Evolutionary conservation across 2,329 filamentous ascomycete species (phyloP), one percentile per base, ranked within the genome.

Genomic region (Neofusicoccum laricinum): DNA sequence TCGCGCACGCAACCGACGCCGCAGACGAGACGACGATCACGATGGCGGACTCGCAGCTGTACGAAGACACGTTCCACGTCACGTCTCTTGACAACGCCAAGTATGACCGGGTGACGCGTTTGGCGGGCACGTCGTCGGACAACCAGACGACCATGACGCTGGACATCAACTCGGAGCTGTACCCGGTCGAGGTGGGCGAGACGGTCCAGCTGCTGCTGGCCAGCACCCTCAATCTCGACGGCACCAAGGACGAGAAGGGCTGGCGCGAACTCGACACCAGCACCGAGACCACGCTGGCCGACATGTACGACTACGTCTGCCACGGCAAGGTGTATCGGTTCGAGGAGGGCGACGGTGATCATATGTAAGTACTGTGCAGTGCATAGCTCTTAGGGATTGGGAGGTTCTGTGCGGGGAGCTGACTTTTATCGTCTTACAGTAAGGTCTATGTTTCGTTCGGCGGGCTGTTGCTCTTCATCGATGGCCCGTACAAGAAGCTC

Each of bases 381-480:
- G 25, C 25, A 30, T 30, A 6, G 25, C 7, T 30, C 25, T 30
- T 6, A 6, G 25, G 4, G 25, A 30, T 30, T 30, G 25, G 25
- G 25, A 30, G 7, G 5, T 4, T 4, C 25, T 1, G n/a, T 3
- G 30, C 41, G 49, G 30, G 65, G 61, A 19, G 32, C 58, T 61
- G 45, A 61, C 21, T 6, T 6, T 6, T 2, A 6, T 49, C 4
- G 11, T 14, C 58, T 10, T 67, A 69, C 70, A 98, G 94, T 76
- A 96, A 97, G 77, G 92, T 93, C 32, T 99, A 94, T 79, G 85
- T 96, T 70, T 97, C 93, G 1, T 99, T 97, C 72, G 95, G 95
- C 53, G 95, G 95, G 7, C 82, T 99, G 68, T 80, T 99, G 72
- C 89, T 98, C 80, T 92, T 90, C 71, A 85, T 99, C 64, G 91